Conservation (phyloP, 495 filamentous ascomycete species). For the Trichoderma erinaceum region DNA sequence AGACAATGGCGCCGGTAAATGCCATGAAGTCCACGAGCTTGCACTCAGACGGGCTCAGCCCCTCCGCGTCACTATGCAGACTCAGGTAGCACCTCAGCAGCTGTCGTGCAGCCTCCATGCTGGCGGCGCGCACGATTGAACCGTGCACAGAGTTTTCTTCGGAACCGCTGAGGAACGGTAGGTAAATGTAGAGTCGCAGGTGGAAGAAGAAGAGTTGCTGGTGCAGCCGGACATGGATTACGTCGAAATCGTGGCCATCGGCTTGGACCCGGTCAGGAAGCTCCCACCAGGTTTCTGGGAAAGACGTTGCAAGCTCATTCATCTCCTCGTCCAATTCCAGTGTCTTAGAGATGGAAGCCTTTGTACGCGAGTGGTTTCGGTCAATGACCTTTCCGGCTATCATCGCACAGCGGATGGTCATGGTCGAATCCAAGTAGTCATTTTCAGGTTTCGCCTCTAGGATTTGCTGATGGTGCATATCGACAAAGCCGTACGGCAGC, state of each 20-base stretch:
- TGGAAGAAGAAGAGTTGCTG: slow-evolving; percentile 20
- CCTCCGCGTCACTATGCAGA: too few species aligned
- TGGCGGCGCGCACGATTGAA: too few species aligned
- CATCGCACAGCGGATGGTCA: slow-evolving; percentile 13
- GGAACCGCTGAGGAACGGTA: slow-evolving; percentile 4
- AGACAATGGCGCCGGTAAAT: too few species aligned
- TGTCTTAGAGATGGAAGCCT: slow-evolving; percentile 15
- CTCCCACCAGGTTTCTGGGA: slow-evolving; percentile 17
- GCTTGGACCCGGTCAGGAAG: not conserved
- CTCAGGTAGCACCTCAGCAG: too few species aligned
- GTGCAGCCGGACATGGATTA: slow-evolving; percentile 16
- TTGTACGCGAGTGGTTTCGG: slow-evolving; percentile 13
- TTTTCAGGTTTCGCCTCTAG: too few species aligned
- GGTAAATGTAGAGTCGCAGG: slow-evolving; percentile 19
- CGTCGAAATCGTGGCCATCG: slow-evolving; percentile 9
- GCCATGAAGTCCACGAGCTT: too few species aligned
- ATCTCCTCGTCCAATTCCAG: not conserved
- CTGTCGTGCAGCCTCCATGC: too few species aligned
- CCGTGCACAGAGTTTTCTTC: not conserved
- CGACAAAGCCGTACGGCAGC: slow-evolving; percentile 18
- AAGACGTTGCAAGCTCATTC: slow-evolving; percentile 12
- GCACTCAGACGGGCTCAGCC: too few species aligned
- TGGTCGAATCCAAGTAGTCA: not conserved
- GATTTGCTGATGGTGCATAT: not conserved
- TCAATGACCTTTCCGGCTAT: slow-evolving; percentile 19